Conservation (phyloP, 805 yeast genomes). For the Candida vartiovaarae region DNA sequence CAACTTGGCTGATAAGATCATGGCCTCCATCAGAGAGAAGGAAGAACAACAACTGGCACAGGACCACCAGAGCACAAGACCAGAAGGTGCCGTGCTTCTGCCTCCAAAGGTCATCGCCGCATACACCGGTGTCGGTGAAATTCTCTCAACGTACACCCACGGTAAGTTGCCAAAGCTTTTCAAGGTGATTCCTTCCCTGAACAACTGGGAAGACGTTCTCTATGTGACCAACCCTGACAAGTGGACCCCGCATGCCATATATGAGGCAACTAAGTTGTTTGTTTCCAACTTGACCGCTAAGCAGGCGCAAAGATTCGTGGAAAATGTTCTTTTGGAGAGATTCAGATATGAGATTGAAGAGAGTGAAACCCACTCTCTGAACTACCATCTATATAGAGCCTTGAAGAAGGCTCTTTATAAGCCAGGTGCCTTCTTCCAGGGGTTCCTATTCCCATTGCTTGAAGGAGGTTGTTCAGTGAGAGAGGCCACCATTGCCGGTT, state of each 20-base stretch:
- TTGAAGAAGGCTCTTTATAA: conserved; percentile 89
- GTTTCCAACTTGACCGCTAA: conserved; percentile 83
- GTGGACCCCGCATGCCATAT: conserved; percentile 94
- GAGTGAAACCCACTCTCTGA: conserved; percentile 68
- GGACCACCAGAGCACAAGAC: conserved; percentile 31
- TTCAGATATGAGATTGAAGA: conserved; percentile 67
- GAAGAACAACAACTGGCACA: conserved; percentile 34
- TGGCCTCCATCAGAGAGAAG: conserved; percentile 81
- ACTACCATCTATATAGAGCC: conserved; percentile 90
- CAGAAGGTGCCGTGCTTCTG: conserved; percentile 67
- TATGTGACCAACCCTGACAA: conserved; percentile 86
- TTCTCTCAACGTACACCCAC: conserved; percentile 82
- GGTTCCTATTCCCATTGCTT: conserved; percentile 85
- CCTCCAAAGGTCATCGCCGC: conserved; percentile 97
- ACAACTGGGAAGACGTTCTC: conserved; percentile 92
- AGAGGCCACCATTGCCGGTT: conserved; percentile 93
- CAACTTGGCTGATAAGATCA: conserved; percentile 85
- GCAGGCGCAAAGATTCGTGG: conserved; percentile 83
- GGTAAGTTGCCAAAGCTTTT: conserved; percentile 96
- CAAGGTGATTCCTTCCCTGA: conserved; percentile 87
- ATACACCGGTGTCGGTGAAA: conserved; percentile 83
- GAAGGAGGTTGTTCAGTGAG: conserved; percentile 84
- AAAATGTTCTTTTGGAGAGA: conserved; percentile 58
- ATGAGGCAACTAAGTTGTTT: conserved; percentile 90
- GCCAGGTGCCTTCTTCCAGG: conserved; percentile 97